Conservation (phyloP, 2,329 filamentous ascomycete species). For the Sclerotinia trifoliorum region DNA sequence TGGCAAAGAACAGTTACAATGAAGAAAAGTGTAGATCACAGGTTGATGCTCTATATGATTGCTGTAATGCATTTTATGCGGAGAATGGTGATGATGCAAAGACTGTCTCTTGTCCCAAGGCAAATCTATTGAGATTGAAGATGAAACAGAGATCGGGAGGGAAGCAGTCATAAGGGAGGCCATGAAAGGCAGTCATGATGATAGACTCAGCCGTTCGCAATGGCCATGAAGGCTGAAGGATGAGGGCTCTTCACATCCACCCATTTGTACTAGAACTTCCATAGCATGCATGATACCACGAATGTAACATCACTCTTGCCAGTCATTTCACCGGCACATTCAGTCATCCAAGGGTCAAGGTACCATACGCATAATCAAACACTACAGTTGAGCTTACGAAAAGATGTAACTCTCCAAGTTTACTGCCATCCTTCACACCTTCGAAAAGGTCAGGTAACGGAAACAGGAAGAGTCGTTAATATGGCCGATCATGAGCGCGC, state of each 20-base stretch:
- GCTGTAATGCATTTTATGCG: slow-evolving; percentile 86
- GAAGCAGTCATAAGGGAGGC: neutral
- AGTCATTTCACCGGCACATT: neutral
- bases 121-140: slow-evolving; percentile 75
- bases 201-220: neutral
- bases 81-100: slow-evolving; percentile 72
- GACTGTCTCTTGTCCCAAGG: slow-evolving; percentile 82
- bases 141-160: slow-evolving; percentile 63
- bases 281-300: neutral
- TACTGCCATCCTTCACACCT: slow-evolving; percentile 53
- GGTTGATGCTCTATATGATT: slow-evolving; percentile 87
- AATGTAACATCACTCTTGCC: neutral
- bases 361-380: neutral
- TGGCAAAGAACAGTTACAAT: slow-evolving; percentile 80
- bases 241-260: neutral
- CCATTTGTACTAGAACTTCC: neutral
- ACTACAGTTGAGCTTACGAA: neutral
- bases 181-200: no score
- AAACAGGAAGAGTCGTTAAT: slow-evolving; percentile 71
- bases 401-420: slow-evolving; percentile 49
- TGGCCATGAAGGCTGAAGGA: no score
- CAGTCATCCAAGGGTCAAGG: neutral
- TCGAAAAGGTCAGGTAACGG: slow-evolving; percentile 59
- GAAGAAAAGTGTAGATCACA: slow-evolving; percentile 77
- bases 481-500: slow-evolving; percentile 99